Conservation (phyloP, 345 rosid species). For the Anacardium occidentale region DNA sequence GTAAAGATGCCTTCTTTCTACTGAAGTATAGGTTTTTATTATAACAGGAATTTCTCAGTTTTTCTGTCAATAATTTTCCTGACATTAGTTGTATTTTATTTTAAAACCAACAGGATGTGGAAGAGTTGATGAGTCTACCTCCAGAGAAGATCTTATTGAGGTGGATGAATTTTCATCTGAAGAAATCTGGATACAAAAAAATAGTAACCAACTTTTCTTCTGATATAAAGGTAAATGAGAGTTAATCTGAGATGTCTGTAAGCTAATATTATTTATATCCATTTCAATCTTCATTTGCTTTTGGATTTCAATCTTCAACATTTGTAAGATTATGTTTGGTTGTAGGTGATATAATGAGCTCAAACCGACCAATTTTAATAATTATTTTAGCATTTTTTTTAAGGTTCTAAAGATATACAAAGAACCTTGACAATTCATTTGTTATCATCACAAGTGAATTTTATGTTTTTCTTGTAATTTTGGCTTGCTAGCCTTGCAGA, state of each 20-base stretch:
- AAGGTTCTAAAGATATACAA: background rate
- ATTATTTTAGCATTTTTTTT: background rate
- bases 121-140: constrained; percentile 97
- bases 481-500: background rate
- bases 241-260: background rate
- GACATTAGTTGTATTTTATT: constrained; percentile 8
- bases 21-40: background rate
- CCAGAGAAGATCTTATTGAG: constrained; percentile 94
- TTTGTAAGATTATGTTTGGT: background rate
- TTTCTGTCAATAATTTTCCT: constrained; percentile 6
- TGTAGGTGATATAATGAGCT: background rate
- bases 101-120: constrained; percentile 68
- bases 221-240: constrained; percentile 73
- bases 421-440: constrained; percentile 1
- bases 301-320: constrained; percentile 2
- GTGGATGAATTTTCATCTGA: constrained; percentile 98
- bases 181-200: constrained; percentile 75
- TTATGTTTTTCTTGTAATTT: background rate
- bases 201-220: constrained; percentile 85
- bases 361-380: background rate
- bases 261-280: constrained; percentile 1
- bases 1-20: constrained; percentile 30
- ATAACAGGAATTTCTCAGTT: background rate
- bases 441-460: background rate
- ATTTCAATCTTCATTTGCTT: background rate